A percentile compares a stretch with the other conserved stretches of the same genome.
Evolutionary conservation across 345 rosid genomes (phyloP).

Genomic region (Turnera subulata): DNA sequence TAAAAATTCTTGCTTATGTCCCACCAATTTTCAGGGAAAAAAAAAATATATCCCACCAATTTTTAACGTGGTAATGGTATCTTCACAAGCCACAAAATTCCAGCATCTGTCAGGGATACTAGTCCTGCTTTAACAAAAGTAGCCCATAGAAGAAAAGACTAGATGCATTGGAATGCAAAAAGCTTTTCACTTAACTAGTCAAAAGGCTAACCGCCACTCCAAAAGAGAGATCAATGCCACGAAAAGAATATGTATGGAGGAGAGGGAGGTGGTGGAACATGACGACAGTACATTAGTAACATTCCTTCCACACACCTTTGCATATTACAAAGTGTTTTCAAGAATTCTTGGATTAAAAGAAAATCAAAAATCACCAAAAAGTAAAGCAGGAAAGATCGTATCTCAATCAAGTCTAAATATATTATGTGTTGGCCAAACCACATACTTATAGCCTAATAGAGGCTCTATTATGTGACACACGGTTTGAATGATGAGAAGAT

Average conservation of each 20-base stretch:
- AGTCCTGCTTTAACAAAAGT: constrained; percentile 10
- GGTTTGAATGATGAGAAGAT: too few relatives aligned
- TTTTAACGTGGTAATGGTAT: not conserved
- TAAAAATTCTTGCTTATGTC: too few relatives aligned
- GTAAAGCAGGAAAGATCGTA: too few relatives aligned
- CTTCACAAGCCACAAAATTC: constrained; percentile 4
- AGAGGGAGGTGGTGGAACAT: not conserved
- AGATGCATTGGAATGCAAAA: constrained; percentile 11
- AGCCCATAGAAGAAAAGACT: constrained; percentile 7
- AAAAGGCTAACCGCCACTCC: too few relatives aligned
- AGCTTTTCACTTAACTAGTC: too few relatives aligned
- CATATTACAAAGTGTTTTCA: not conserved
- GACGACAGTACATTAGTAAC: not conserved
- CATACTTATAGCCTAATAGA: too few relatives aligned
- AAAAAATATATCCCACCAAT: not conserved
- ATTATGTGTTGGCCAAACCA: too few relatives aligned
- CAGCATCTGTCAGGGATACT: constrained; percentile 6
- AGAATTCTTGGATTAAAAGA: not conserved
- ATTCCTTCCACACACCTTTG: constrained; percentile 34
- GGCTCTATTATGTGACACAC: too few relatives aligned
- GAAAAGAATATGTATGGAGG: too few relatives aligned
- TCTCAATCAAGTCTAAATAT: too few relatives aligned
- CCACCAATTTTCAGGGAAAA: too few relatives aligned
- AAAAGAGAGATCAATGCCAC: too few relatives aligned
- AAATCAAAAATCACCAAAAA: not conserved